Evolutionary conservation across 2,329 filamentous ascomycete genomes (phyloP), one percentile per base, ranked within the genome.

Genomic region (Neofusicoccum parvum): DNA sequence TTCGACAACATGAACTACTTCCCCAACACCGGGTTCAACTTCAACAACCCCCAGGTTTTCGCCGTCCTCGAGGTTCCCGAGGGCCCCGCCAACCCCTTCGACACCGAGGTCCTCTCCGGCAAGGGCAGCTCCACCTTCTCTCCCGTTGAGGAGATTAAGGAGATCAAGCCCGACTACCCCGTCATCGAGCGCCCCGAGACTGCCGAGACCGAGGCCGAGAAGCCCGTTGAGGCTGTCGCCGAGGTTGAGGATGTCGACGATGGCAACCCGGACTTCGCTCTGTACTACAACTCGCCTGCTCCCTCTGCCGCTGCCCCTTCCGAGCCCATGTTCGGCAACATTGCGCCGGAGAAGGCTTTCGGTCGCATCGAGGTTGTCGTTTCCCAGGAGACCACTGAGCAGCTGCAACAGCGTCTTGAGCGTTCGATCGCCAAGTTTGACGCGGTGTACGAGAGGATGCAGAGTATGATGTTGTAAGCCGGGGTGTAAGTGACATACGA

Each of bases 11-110:
- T 74, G 50, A 53, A 39, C 64, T 65, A 65, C 54, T 88, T 84
- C 76, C 83, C 82, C 75, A 89, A 86, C 76, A 72, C 75, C 70
- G 74, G 74, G 70, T 80, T 80, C 73, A 75, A 72, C 71, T 78
- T 72, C 71, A 74, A 78, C 67, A 88, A 90, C 74, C 88, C 89
- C 27, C 88, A 88, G 74, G 88, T 91, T 56, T 96, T 91, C 72
- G 86, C 92, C 58, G 87, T 94, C 15, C 78, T 87, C n/a, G 87
- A 91, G 69, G 85, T 91, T 2, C 89, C 90, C 2, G 85, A 89
- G 70, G 81, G 90, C 32, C 89, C 90, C 5, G 72, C 77, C 49
- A 83, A 75, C 64, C 94, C 69, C 82, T 90, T 73, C 50, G 83
- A 87, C 67, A 79, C 86, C 5, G 82, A 86, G 27, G 74, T 85